These are phyloP conservation scores for Tolypocladium ovalisporum DNA, from an alignment of 2,329 filamentous ascomycete species.

Conservation along the genomic window DNA sequence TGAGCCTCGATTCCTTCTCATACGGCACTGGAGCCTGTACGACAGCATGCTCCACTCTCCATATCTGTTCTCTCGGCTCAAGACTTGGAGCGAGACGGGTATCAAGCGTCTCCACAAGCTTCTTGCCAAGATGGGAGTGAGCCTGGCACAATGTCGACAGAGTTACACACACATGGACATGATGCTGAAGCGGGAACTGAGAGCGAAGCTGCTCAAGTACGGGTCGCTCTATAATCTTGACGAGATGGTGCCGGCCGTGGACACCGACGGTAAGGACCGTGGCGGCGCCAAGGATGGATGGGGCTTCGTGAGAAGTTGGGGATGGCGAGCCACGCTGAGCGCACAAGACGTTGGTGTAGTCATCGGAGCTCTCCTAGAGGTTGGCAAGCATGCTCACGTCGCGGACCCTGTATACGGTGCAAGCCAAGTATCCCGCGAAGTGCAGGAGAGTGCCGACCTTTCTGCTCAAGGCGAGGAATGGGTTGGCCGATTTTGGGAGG, in stretches of 20 bases:
- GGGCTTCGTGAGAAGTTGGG: constrained; percentile 97
- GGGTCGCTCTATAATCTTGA: constrained; percentile 89
- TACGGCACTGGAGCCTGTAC: constrained; percentile 94
- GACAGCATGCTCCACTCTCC: constrained; percentile 98
- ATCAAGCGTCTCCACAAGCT: constrained; percentile 86
- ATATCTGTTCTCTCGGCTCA: constrained; percentile 81
- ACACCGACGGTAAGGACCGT: constrained; percentile 58
- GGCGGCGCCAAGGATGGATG: constrained; percentile 77
- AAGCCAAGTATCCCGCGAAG: constrained; percentile 26
- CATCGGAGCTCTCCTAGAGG: constrained; percentile 83
- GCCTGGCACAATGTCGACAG: constrained; percentile 85
- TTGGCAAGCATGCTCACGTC: constrained; percentile 50
- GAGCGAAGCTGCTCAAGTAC: constrained; percentile 80
- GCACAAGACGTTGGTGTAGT: constrained; percentile 92
- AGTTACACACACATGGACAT: constrained; percentile 98
- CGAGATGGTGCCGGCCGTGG: constrained; percentile 74
- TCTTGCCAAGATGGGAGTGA: constrained; percentile 96
- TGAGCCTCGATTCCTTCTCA: constrained; percentile 84
- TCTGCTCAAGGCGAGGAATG: constrained; percentile 49
- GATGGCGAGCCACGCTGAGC: constrained; percentile 88
- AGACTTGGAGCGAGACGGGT: constrained; percentile 88
- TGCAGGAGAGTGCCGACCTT: constrained; percentile 37
- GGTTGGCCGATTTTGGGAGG: constrained; percentile 58
- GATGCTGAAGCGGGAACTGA: constrained; percentile 79
- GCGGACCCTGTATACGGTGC: constrained; percentile 16